Evolutionary conservation across 257 asterid genomes (phyloP), one percentile per base, ranked within the genome.

Genomic region (Primulina eburnea): DNA sequence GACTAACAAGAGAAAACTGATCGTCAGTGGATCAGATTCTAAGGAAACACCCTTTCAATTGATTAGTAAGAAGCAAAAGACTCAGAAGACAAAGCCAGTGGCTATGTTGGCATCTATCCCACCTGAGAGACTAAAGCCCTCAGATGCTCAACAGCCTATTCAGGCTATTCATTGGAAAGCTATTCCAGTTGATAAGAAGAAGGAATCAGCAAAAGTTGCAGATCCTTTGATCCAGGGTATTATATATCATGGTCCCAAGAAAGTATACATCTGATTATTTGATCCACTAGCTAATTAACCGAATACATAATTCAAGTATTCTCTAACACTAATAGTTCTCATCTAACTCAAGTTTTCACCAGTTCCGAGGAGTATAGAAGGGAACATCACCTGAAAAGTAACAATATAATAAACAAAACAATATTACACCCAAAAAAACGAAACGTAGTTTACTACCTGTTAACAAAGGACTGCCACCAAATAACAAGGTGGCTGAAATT

Each of bases 251-350:
- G 66, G 60, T 38, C 18, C 14, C 65, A 70, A 29, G 66, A 68
- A 68, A 58, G 60, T 50, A 56, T 40, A 47, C 60, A 33, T 24
- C 8, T 20, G 24, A 62, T 47, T 9, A 66, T 70, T 73, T 53
- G 60, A 83, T 86, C 85, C 74, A 90, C 74, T 76, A 70, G 85
- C 69, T 71, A 82, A 73, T 84, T 75, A 73, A 93, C 97, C 99
- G 80, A 97, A 83, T 86, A 90, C 99, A 73, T 93, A 93, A 79
- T 93, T 93, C 80, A 90, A 81, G 82, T 93, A 93, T 71, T 93
- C 99, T 21, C 97, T 93, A 28, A 89, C 99, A 62, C 99, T 93
- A 80, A 93, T 90, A 24, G 96, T 90, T 79, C 89, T 89, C 99
- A 93, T 86, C 88, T 90, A 75, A 72, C 97, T 93, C 99, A 97